Evolutionary conservation across 2,329 filamentous ascomycete species (phyloP).

Genomic region (Neopestalotiopsis clavispora): DNA sequence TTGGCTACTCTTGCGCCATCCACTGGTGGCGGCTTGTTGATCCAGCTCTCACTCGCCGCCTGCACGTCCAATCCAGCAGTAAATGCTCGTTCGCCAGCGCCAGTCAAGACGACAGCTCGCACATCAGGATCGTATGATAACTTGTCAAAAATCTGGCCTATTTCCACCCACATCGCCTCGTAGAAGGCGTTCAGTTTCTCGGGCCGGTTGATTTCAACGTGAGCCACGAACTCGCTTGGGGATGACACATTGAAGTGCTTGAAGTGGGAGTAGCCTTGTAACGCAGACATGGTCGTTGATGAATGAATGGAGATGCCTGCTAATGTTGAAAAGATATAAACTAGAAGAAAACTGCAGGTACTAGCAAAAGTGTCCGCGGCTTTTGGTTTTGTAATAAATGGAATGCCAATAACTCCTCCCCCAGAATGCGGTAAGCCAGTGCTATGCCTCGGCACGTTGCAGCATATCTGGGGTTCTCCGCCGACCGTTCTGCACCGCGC

Average conservation of each 20-base stretch:
- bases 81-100: slow-evolving; percentile 83
- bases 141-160: slow-evolving; percentile 72
- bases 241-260: slow-evolving; percentile 77
- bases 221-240: slow-evolving; percentile 76
- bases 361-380: not conserved
- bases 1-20: slow-evolving; percentile 72
- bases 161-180: slow-evolving; percentile 84
- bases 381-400: not conserved
- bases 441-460: slow-evolving; percentile 6
- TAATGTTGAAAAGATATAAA: not conserved
- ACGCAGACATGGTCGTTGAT: slow-evolving; percentile 21
- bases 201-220: slow-evolving; percentile 89
- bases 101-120: slow-evolving; percentile 79
- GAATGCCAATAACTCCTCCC: not conserved
- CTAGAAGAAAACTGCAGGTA: not conserved
- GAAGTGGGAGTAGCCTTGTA: slow-evolving; percentile 51
- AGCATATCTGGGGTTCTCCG: not conserved
- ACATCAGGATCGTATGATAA: slow-evolving; percentile 76
- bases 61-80: slow-evolving; percentile 85
- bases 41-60: slow-evolving; percentile 61
- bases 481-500: not conserved
- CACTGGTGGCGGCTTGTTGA: slow-evolving; percentile 41
- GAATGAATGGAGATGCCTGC: not conserved
- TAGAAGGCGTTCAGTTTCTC: slow-evolving; percentile 88
- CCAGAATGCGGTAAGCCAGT: slow-evolving; percentile 3